phyloP scores from a whole-genome alignment of 2,329 filamentous ascomycete species.

The Trichophyton simii region DNA sequence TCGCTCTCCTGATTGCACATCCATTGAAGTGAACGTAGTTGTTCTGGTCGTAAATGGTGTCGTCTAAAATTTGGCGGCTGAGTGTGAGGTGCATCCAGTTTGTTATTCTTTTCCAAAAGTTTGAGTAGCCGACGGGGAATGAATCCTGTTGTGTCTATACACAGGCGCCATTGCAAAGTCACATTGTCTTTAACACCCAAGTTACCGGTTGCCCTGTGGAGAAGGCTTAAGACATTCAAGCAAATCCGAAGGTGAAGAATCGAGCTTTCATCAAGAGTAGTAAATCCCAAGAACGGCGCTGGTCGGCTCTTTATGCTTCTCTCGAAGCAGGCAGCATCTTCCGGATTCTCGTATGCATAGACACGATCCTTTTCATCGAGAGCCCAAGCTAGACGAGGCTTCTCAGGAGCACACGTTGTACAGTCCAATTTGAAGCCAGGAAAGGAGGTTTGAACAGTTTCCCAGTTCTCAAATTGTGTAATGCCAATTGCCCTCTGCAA shows the following conservation, averaged over 20 bases:
- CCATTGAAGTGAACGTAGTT: conserved; percentile 46
- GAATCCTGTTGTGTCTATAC: conserved; percentile 33
- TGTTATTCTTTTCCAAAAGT: conserved; percentile 36
- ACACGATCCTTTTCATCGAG: conserved; percentile 20
- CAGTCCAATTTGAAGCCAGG: conserved; percentile 13
- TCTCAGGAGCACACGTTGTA: conserved; percentile 21
- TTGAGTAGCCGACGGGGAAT: conserved; percentile 23
- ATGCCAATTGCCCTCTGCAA: conserved; percentile 20
- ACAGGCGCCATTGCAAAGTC: conserved; percentile 35
- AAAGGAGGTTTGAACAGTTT: conserved; percentile 8
- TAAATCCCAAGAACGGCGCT: conserved; percentile 30
- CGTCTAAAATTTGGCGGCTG: conserved; percentile 28
- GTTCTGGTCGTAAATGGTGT: conserved; percentile 38
- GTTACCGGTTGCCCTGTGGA: conserved; percentile 25
- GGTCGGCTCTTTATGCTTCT: conserved; percentile 38
- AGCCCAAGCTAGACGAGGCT: conserved; percentile 25
- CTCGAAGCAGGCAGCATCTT: conserved; percentile 41
- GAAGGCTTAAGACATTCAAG: conserved; percentile 27
- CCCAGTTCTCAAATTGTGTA: conserved; percentile 22
- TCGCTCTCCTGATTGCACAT: conserved; percentile 44
- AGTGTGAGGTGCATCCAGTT: conserved; percentile 19
- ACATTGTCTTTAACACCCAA: conserved; percentile 15
- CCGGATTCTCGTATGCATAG: conserved; percentile 39
- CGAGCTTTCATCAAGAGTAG: conserved; percentile 20
- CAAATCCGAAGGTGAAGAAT: conserved; percentile 28